Evolutionary conservation across 2,329 filamentous ascomycete species (phyloP), one percentile per base, ranked within the genome.

Genomic region (Neofusicoccum kwambonambiense): DNA sequence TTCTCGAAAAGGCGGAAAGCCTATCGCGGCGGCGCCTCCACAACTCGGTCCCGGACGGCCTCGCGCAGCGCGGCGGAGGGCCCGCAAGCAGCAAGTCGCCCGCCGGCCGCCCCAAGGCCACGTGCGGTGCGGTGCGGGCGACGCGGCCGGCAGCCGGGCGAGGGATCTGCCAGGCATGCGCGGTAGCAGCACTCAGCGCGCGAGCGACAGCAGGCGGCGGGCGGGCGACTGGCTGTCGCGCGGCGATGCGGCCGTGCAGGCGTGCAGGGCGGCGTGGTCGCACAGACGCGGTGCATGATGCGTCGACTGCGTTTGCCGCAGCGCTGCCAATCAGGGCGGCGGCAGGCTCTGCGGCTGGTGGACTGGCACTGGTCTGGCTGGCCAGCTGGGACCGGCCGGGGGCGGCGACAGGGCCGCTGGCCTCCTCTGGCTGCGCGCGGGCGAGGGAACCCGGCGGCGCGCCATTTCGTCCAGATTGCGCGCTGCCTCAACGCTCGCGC

Each of bases 211-310:
- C 27, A 31, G 27, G 7, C 27, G 27, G 27, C 27, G 27, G 35
- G 7, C 11, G 9, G 19, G 15, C 13, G 17, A 17, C 35, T 27
- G 51, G 6, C 17, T 7, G 51, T 7, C 19, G 15, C 31, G 49
- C 19, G n/a, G 31, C 22, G 22, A 22, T 22, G 22, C 22, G 22
- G 22, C 22, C 22, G 22, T 22, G 22, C 22, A 22, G 22, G 22
- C 12, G 22, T 51, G 49, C 49, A 35, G 9, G 19, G 15, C 19
- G 39, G 42, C 19, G 39, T 13, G 41, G 41, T 15, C 22, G 54
- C 54, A 58, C 54, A 44, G 54, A 45, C 41, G 41, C 54, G 52
- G 37, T 42, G 52, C 52, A 44, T 56, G 52, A 56, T 56, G 37
- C 52, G 19, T 19, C 37, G 50, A 54, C 50, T 19, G 50, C 50